Evolutionary conservation across 257 asterid species (phyloP), one percentile per base, ranked within the genome.

Genomic region (Pogostemon cablin): DNA sequence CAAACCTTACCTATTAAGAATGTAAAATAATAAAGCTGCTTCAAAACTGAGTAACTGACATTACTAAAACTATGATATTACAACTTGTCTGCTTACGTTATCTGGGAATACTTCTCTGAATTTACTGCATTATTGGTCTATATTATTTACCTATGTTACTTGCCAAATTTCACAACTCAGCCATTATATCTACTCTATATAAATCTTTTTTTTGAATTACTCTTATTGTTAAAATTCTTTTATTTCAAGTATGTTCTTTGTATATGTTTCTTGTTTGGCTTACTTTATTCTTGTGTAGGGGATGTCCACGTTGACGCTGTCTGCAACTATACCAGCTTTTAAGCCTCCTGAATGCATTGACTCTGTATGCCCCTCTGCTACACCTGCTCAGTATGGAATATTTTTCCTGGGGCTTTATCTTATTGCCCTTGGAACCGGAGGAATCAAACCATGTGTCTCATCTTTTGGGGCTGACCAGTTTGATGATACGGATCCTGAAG

Each of bases 401-500:
- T 81, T 91, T 62, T 89, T 86, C 80, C 9, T 83, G 40, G 99
- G 99, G 68, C 88, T 93, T 4, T 95, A 91, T 81, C 89, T 93
- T 63, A 86, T 85, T 50, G 96, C 98, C 47, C 95, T 93, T 11
- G 99, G 99, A 67, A 91, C 98, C 1, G 98, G 98, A 50, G 99
- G 99, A 60, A 93, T 93, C 73, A 91, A 93, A 69, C 99, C 99
- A 9, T 91, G 99, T 55, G 99, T 91, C 72, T 89, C 99, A 12
- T 87, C 98, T 39, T 93, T 93, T 60, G 99, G 98, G 52, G 99
- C 99, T 2, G 96, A 93, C 78, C 99, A 91, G 68, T 91, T 91
- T 81, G 99, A 93, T 69, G 99, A 91, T 74, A 93, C 98, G 0
- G 99, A 93, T 79, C 61, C 91, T 32, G 80, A 48, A 15, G 99